These are phyloP conservation scores for Hygrophila difformis DNA, from an alignment of 257 asterid genomes.

Conservation along the genomic window DNA sequence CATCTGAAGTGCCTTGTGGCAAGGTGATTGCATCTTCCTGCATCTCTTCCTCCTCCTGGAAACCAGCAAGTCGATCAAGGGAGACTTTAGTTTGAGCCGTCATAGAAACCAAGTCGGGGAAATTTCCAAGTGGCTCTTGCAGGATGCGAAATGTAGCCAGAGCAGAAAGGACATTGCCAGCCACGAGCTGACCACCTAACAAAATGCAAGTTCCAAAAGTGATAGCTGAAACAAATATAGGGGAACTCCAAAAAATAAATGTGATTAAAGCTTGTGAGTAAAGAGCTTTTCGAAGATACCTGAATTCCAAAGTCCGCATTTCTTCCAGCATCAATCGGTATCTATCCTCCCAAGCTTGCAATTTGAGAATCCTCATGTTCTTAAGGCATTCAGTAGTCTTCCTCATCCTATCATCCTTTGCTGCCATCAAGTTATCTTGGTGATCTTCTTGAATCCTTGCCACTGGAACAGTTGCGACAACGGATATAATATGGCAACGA, in stretches of 20 bases:
- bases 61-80: constrained; percentile 37
- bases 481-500: constrained; percentile 38
- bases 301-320: constrained; percentile 32
- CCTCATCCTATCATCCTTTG: constrained; percentile 48
- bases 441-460: constrained; percentile 39
- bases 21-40: constrained; percentile 34
- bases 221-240: constrained; percentile 39
- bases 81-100: constrained; percentile 53
- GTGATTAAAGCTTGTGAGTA: constrained; percentile 46
- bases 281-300: constrained; percentile 39
- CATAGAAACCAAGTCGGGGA: constrained; percentile 46
- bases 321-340: constrained; percentile 34
- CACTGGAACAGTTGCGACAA: constrained; percentile 42
- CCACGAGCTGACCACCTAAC: constrained; percentile 41
- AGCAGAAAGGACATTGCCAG: constrained; percentile 55
- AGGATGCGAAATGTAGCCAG: constrained; percentile 48
- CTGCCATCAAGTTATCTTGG: constrained; percentile 39
- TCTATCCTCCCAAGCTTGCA: constrained; percentile 55
- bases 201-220: constrained; percentile 42
- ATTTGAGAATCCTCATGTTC: constrained; percentile 46
- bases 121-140: constrained; percentile 46
- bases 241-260: constrained; percentile 47
- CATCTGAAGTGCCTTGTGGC: constrained; percentile 30
- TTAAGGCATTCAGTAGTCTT: constrained; percentile 40
- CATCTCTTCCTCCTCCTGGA: constrained; percentile 38